Conservation (phyloP, 176 grass and related monocot species). For the Rhynchospora breviuscula region DNA sequence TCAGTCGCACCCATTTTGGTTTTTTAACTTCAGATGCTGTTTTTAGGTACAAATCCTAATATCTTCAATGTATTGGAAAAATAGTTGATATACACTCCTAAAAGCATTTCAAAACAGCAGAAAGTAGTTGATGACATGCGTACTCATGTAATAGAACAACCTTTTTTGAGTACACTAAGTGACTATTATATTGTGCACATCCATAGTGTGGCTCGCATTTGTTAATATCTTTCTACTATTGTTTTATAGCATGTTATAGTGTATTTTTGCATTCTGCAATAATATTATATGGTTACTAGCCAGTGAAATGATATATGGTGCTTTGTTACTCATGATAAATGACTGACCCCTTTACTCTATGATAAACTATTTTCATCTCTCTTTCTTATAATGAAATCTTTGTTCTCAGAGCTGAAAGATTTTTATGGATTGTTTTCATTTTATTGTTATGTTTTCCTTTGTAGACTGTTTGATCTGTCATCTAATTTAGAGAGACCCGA, state of each 20-base stretch:
- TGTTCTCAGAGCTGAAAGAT: background rate
- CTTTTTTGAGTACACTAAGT: background rate
- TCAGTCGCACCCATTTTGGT: conserved; percentile 67
- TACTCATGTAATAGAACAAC: background rate
- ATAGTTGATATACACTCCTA: background rate
- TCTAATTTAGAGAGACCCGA: conserved; percentile 67
- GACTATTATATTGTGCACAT: too few relatives aligned
- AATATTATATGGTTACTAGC: background rate
- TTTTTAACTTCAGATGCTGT: conserved; percentile 89
- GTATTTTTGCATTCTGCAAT: background rate
- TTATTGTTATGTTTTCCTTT: conserved; percentile 14
- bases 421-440: background rate
- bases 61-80: background rate
- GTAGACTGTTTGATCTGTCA: conserved; percentile 92
- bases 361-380: background rate
- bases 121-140: background rate
- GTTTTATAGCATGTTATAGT: background rate
- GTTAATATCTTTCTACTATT: too few relatives aligned
- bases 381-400: background rate
- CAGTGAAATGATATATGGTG: background rate
- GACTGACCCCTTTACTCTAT: background rate
- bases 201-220: too few relatives aligned
- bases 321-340: background rate
- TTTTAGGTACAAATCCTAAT: conserved; percentile 51
- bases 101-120: background rate